These are phyloP conservation scores for Babesia sp. DNA, from an alignment of 169 alveolate genomes.

Conservation along the genomic window DNA sequence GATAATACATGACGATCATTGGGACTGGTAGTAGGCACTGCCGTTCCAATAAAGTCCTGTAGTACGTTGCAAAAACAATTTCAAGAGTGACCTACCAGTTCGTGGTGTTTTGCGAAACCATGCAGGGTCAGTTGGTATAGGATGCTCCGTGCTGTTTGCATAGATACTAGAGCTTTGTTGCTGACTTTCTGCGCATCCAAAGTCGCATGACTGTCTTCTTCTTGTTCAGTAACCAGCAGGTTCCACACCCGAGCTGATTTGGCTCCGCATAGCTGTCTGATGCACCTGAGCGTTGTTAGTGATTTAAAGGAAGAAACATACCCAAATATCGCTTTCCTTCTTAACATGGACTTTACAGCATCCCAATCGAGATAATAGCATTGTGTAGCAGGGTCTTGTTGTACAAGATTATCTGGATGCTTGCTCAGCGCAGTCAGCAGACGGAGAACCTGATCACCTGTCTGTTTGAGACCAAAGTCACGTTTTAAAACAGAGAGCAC, in stretches of 20 bases:
- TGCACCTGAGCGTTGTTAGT: constrained; percentile 16
- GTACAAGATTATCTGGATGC: constrained; percentile 68
- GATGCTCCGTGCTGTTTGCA: constrained; percentile 61
- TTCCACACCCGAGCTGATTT: constrained; percentile 65
- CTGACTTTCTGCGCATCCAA: constrained; percentile 57
- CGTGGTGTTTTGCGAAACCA: constrained; percentile 56
- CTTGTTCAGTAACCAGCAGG: constrained; percentile 43
- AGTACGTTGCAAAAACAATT: background rate
- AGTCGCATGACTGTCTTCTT: constrained; percentile 12
- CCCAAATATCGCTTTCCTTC: constrained; percentile 62
- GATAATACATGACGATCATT: constrained; percentile 44
- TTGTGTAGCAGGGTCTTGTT: constrained; percentile 7
- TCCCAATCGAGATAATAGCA: constrained; percentile 59
- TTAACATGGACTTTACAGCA: constrained; percentile 56
- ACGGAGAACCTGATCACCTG: constrained; percentile 37
- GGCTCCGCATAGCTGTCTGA: constrained; percentile 52
- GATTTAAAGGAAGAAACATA: background rate
- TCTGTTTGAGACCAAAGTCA: background rate
- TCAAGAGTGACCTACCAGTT: constrained; percentile 9
- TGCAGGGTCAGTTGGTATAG: constrained; percentile 54
- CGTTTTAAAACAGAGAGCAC: constrained; percentile 1
- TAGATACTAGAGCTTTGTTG: constrained; percentile 59
- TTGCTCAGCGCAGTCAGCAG: constrained; percentile 46
- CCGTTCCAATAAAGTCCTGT: constrained; percentile 26
- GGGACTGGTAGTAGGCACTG: constrained; percentile 2